Base-by-base conservation (phyloP, 2,329 filamentous ascomycete species). In the Fusarium stilboides region DNA sequence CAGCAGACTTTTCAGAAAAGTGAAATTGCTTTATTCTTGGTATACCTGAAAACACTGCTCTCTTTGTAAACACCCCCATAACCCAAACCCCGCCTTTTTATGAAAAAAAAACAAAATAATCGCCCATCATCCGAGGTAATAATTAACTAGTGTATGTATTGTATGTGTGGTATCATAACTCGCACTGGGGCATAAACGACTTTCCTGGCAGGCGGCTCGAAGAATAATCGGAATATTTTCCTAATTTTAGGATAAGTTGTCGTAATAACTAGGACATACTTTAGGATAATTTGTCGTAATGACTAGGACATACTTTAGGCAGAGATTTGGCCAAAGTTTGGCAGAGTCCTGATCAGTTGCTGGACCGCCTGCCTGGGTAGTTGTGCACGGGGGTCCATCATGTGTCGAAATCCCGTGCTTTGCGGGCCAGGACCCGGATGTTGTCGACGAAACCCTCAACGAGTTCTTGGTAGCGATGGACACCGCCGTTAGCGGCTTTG, bases 401-500 rank as follows among this genome's bases (percentile, higher is more conserved):
- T 8, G 36, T 37, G 14, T 56, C 63, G 7, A 80, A 75, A 2
- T 82, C 81, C 26, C 73, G 73, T 34, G 79, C 80, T 58, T 82
- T 82, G 45, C 83, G 79, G 0, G 87, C 85, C 34, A 93, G 79
- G 28, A 89, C 82, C 19, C 89, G 84, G 36, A 92, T 83, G 71
- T 96, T 95, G 77, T 94, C 91, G 57, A 95, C 80, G 66, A 96
- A 87, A 2, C 91, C 91, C 65, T 91, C 89, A 5, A 96, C 87
- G 15, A 95, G 79, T 45, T 89, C 86, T 56, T 88, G 84, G 76
- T 91, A 94, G 53, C 85, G 87, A 71, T 90, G 88, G 8, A 83
- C 81, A 57, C 85, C 81, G 3, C 82, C 81, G 7, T 77, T 78
- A 70, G 85, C 81, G 24, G 88, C 86, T 57, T 85, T 83, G 36